Conservation (phyloP, 2,329 filamentous ascomycete species). For the Monilinia vaccinii-corymbosi region DNA sequence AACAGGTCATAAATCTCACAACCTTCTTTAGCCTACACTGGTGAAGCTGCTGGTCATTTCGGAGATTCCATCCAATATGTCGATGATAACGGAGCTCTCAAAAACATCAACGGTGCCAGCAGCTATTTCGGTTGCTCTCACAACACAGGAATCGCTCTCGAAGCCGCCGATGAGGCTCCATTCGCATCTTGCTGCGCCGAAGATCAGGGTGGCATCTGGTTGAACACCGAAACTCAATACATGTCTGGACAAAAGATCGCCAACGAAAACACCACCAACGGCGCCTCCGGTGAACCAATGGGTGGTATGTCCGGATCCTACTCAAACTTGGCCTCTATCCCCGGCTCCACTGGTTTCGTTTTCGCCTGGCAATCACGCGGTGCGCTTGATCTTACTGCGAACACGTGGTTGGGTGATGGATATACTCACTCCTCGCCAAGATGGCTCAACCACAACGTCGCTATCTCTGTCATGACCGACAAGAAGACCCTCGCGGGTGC, state of each 20-base stretch:
- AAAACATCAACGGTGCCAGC: slow-evolving; percentile 39
- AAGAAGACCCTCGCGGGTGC: slow-evolving; percentile 47
- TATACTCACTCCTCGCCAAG: slow-evolving; percentile 38
- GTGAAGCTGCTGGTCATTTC: slow-evolving; percentile 45
- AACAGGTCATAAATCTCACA: background rate
- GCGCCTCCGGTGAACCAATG: slow-evolving; percentile 45
- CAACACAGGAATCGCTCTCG: slow-evolving; percentile 56
- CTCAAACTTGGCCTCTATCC: slow-evolving; percentile 46
- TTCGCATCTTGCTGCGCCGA: slow-evolving; percentile 41
- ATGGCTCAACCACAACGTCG: slow-evolving; percentile 44
- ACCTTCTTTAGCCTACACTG: slow-evolving; percentile 37
- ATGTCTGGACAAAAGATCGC: slow-evolving; percentile 53
- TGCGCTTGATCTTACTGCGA: slow-evolving; percentile 42
- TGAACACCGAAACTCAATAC: slow-evolving; percentile 49
- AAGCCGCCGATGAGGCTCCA: slow-evolving; percentile 39
- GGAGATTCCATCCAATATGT: slow-evolving; percentile 47
- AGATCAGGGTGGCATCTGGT: slow-evolving; percentile 55
- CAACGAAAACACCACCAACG: slow-evolving; percentile 54
- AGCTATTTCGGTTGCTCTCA: slow-evolving; percentile 53
- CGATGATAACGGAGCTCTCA: slow-evolving; percentile 38
- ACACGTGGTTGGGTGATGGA: slow-evolving; percentile 48
- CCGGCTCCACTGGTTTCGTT: slow-evolving; percentile 43
- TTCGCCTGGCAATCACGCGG: slow-evolving; percentile 55
- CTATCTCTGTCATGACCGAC: slow-evolving; percentile 46
- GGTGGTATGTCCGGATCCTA: slow-evolving; percentile 57